Base-by-base conservation (phyloP, 768 basidiomycete species). In the Trametopsis cervina region DNA sequence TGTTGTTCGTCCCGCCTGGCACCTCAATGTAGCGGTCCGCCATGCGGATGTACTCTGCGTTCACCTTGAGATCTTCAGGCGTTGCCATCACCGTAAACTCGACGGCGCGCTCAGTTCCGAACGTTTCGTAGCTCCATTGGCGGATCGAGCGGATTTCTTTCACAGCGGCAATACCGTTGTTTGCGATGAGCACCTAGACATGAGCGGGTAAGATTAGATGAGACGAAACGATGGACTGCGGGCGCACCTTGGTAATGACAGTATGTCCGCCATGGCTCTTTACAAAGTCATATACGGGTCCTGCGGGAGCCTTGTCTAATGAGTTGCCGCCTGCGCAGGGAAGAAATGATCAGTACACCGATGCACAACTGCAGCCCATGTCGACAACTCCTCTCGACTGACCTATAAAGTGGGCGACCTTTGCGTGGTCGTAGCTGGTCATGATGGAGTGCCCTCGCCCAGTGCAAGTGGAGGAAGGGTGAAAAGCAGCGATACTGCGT, bases 31-130 rank as follows among this genome's bases (percentile, higher is more conserved):
- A 98, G 59, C 93, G 86, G 66, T 99, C 96, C 37, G 96, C 96
- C 96, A 99, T 99, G 53, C 96, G 87, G 66, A 99, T 99, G 69
- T 99, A 99, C 61, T 99, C 96, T 25, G 96, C 96, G 60, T 99
- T 99, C 66, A 97, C 94, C 66, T 92, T 91, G 54, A 98, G 74
- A 70, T 97, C 95, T 65, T 99, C 96, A 20, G 96, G 96, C 11
- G 96, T 99, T 43, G 96, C 93, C 96, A 99, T 98, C 51, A 98
- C 96, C 33, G 93, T 95, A 75, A 99, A 98, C 66, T 99, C 94
- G 69, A 99, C 78, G 46, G 88, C 89, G 56, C 91, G 85, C 63
- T 99, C 96, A 46, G 82, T 83, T 51, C 96, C 96, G 68, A 99
- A 99, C 0, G 94, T 93, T 71, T 98, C 96, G 71, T 98, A 99